Percentiles rank a stretch among this genome's conserved stretches.
Evolutionary conservation across 2,329 filamentous ascomycete genomes (phyloP).

Genomic region (Mycosphaerella sp.): DNA sequence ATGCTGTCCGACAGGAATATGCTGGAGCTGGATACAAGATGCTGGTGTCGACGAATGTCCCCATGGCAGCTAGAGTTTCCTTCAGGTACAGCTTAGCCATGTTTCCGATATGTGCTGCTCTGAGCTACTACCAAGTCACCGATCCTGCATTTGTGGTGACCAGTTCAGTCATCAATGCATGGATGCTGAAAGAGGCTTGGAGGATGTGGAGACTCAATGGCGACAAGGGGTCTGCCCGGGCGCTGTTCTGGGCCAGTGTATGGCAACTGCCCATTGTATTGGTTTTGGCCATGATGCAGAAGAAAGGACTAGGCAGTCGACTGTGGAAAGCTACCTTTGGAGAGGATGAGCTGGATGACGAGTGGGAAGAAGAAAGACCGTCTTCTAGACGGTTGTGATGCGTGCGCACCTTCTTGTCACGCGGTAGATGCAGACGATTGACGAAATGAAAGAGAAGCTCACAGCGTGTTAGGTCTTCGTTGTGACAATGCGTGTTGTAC

Average conservation of each 20-base stretch:
- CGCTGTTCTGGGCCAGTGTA: constrained; percentile 93
- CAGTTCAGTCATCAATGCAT: constrained; percentile 74
- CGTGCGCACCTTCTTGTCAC: too few relatives aligned
- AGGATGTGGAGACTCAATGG: constrained; percentile 76
- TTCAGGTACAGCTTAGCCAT: constrained; percentile 80
- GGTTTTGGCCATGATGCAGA: constrained; percentile 83
- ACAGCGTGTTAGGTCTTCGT: too few relatives aligned
- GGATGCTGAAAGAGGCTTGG: constrained; percentile 75
- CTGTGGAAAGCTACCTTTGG: constrained; percentile 64
- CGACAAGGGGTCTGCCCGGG: constrained; percentile 70
- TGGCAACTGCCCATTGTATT: constrained; percentile 91
- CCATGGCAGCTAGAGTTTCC: constrained; percentile 77
- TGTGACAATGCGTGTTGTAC: not conserved
- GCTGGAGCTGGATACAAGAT: constrained; percentile 60
- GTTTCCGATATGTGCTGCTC: constrained; percentile 74
- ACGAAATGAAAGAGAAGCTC: too few relatives aligned
- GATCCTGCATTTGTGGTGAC: constrained; percentile 79
- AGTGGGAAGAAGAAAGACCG: constrained; percentile 48
- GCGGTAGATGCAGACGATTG: too few relatives aligned
- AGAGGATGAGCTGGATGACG: constrained; percentile 50
- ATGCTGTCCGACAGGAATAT: constrained; percentile 86
- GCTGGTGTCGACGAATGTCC: constrained; percentile 83
- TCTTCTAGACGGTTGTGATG: not conserved
- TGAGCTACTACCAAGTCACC: constrained; percentile 75
- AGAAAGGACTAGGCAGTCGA: constrained; percentile 84